Evolutionary conservation across 495 filamentous ascomycete genomes (phyloP), one percentile per base, ranked within the genome.

Genomic region (Podospora pseudopauciseta): DNA sequence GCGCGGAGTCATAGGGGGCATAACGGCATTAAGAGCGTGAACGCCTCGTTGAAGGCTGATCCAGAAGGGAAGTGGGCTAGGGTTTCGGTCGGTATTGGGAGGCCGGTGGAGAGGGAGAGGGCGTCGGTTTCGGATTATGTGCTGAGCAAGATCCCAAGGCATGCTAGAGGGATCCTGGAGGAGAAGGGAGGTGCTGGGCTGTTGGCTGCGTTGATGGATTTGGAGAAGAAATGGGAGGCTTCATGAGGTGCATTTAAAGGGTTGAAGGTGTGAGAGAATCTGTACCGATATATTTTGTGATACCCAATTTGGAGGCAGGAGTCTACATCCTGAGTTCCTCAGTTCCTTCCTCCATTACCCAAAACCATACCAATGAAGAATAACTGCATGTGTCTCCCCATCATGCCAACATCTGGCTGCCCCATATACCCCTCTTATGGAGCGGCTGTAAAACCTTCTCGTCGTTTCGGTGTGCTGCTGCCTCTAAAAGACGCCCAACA

Each of bases 1-100:
- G 60, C 88, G 77, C 75, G 77, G 81, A 92, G 90, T 78, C 76
- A 87, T 49, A 82, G 86, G 18, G 93, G 93, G 0, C 93, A 97
- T 76, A 93, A 94, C 68, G 93, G 93, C 5, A 68, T 97, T 55
- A 91, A 90, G 76, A 91, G 88, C 73, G 80, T 88, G 18, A 80
- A 87, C 63, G 79, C 79, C 44, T 81, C 75, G 64, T 64, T 92
- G 63, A 73, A 75, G 19, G 73, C 74, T 4, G 74, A 71, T 13
- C 63, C 73, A 18, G 67, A 68, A 0, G 71, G 67, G 49, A 69
- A 64, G 20, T 83, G 79, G 76, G 75, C 77, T 57, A 77, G 82
- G 20, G 74, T 95, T 62, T 86, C 88, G 0, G 77, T 94, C 3
- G 92, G 92, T 3, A 93, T 94, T 73, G 92, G 90, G 34, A 77